Base-by-base conservation (phyloP, 2,329 filamentous ascomycete genomes). In the Teratosphaeria epicoccoides region DNA sequence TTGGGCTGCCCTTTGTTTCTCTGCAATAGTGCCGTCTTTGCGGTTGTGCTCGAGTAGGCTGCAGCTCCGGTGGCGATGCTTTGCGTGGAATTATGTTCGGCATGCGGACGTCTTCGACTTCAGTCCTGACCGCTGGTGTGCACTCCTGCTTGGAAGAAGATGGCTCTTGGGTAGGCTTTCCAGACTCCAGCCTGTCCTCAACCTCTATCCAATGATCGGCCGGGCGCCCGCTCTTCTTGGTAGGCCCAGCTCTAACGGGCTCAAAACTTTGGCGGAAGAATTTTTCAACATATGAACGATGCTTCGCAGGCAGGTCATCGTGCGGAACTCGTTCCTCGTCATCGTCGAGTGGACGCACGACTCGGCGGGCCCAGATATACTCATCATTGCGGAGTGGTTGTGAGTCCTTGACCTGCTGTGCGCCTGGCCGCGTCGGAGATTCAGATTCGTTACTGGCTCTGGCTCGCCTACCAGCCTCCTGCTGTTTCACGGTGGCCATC, bases 1-100 rank as follows among this genome's bases (percentile, higher is more conserved):
- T 56, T 22, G 46, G 28, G 24, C 49, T 47, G 6, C 33, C 24
- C 33, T 52, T 25, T 12, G 47, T 28, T 7, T 47, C 29, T 29
- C 17, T 28, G 33, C 46, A 29, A 20, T 24, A n/a, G 11, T 17
- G 17, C 24, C 33, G 48, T 17, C 33, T 40, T 17, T 40, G 33
- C 33, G 17, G 33, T 17, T 40, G 33, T 40, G 17, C 33, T 20
- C 28, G 24, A 49, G 28, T 4, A 49, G 40, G 29, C 20, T 43
- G 24, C 47, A 11, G 29, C 37, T 43, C 29, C 10, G 25, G n/a
- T 12, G 29, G 24, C n/a, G 17, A 43, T 40, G 33, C 33, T 20
- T n/a, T n/a, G n/a, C n/a, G n/a, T n/a, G n/a, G n/a, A n/a, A n/a
- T n/a, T n/a, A n/a, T n/a, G n/a, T n/a, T n/a, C n/a, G n/a, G n/a